phyloP scores from a whole-genome alignment of 2,329 filamentous ascomycete genomes.

The Beauveria brongniartii region DNA sequence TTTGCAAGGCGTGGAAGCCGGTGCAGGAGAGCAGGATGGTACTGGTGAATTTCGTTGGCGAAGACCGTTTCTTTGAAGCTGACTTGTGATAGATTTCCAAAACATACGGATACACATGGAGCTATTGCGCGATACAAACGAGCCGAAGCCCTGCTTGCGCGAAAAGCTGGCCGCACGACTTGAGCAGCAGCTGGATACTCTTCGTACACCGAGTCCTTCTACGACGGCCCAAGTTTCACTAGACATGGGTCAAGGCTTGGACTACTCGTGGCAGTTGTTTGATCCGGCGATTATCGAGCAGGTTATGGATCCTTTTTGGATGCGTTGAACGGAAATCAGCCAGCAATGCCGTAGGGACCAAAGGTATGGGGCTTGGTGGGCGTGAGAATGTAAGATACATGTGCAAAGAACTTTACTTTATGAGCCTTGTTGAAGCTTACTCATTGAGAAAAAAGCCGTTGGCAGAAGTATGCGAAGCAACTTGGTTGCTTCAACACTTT shows the following conservation, averaged over 20 bases:
- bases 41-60: slow-evolving; percentile 2
- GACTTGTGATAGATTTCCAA: slow-evolving; percentile 15
- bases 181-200: slow-evolving; percentile 19
- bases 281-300: slow-evolving; percentile 13
- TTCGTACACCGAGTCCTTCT: slow-evolving; percentile 18
- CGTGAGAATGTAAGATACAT: not conserved
- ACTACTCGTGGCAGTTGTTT: slow-evolving; percentile 17
- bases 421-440: too few relatives aligned
- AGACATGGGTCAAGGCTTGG: slow-evolving; percentile 13
- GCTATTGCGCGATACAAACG: slow-evolving; percentile 21
- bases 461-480: too few relatives aligned
- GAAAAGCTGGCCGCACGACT: slow-evolving; percentile 19
- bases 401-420: not conserved
- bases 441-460: too few relatives aligned
- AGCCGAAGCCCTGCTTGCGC: slow-evolving; percentile 19
- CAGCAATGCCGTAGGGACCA: not conserved
- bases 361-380: not conserved
- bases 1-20: slow-evolving; percentile 32
- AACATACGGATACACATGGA: slow-evolving; percentile 23
- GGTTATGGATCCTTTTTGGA: slow-evolving; percentile 12
- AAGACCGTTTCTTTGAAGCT: not conserved
- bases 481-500: too few relatives aligned
- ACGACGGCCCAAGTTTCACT: slow-evolving; percentile 10
- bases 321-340: not conserved
- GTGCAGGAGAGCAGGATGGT: slow-evolving; percentile 31